phyloP scores from a whole-genome alignment of 352 stramenopile species.

The Phytophthora ramorum region DNA sequence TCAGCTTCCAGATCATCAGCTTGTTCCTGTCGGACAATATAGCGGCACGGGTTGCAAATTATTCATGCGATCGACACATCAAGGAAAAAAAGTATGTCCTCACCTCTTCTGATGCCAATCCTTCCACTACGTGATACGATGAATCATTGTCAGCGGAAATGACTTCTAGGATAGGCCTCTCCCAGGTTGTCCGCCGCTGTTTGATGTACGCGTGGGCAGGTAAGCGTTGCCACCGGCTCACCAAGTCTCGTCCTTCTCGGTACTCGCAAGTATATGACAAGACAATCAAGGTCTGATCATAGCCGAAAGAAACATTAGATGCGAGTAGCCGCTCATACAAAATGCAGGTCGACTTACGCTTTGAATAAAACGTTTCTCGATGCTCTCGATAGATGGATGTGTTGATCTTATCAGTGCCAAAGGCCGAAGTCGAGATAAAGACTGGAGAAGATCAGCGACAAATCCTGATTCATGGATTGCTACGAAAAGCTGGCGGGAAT shows the following conservation, averaged over 20 bases:
- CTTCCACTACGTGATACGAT: conserved; percentile 29
- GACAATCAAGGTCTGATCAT: conserved; percentile 33
- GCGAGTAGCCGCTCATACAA: background rate
- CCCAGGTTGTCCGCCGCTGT: conserved; percentile 26
- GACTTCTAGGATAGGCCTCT: conserved; percentile 16
- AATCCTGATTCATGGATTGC: conserved; percentile 44
- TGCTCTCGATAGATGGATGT: conserved; percentile 1
- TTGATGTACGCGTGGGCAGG: conserved; percentile 37
- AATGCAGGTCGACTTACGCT: conserved; percentile 37
- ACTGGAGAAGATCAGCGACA: conserved; percentile 46
- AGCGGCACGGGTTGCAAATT: background rate
- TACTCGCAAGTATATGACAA: conserved; percentile 46
- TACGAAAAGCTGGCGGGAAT: conserved; percentile 42
- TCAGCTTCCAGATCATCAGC: conserved; percentile 17
- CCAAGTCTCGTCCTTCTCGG: conserved; percentile 29
- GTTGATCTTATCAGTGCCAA: conserved; percentile 22
- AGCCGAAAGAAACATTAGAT: conserved; percentile 3
- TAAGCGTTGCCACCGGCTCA: conserved; percentile 34
- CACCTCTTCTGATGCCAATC: conserved; percentile 16
- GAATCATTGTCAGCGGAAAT: conserved; percentile 40
- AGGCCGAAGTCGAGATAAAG: conserved; percentile 46
- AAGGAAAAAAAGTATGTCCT: background rate
- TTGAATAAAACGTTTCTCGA: conserved; percentile 30
- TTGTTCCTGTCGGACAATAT: conserved; percentile 14
- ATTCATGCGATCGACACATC: background rate